These are phyloP conservation scores for Fusarium sp. DNA, from an alignment of 2,329 filamentous ascomycete species.

Conservation along the genomic window DNA sequence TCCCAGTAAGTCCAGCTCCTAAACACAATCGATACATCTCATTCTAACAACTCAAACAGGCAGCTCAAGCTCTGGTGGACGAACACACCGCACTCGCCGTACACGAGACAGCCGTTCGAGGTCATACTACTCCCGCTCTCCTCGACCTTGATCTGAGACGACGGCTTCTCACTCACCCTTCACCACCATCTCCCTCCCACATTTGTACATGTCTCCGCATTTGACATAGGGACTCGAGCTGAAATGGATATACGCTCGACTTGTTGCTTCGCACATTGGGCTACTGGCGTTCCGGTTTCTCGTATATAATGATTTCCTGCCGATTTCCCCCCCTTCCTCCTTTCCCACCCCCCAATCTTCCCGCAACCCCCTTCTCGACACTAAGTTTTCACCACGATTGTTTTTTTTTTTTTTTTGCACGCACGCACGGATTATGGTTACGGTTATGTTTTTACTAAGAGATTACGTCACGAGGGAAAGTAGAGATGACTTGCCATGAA, in stretches of 20 bases:
- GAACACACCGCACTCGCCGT: slow-evolving; percentile 51
- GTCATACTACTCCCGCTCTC: slow-evolving; percentile 49
- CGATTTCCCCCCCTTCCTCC: slow-evolving; percentile 9
- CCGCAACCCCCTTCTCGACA: slow-evolving; percentile 7
- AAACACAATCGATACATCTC: not conserved
- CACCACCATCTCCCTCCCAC: slow-evolving; percentile 20
- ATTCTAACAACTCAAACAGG: slow-evolving; percentile 49
- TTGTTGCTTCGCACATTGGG: slow-evolving; percentile 34
- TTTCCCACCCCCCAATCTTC: not conserved
- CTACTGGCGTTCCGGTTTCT: slow-evolving; percentile 40
- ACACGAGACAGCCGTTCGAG: slow-evolving; percentile 48
- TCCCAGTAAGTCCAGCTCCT: slow-evolving; percentile 60
- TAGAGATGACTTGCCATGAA: slow-evolving; percentile 38
- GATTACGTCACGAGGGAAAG: slow-evolving; percentile 37
- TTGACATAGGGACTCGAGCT: slow-evolving; percentile 36
- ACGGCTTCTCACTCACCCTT: slow-evolving; percentile 11
- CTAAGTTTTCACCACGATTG: slow-evolving; percentile 3
- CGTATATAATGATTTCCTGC: slow-evolving; percentile 32
- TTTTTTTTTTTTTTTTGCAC: slow-evolving; percentile 35
- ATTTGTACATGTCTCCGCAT: slow-evolving; percentile 41
- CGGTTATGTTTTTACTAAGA: slow-evolving; percentile 21
- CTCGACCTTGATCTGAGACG: slow-evolving; percentile 30
- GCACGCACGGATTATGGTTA: slow-evolving; percentile 23
- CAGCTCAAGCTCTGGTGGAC: slow-evolving; percentile 60
- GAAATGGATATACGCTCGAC: slow-evolving; percentile 36